phyloP scores from a whole-genome alignment of 148 eudicot genomes.

The Rhododendron vialii region DNA sequence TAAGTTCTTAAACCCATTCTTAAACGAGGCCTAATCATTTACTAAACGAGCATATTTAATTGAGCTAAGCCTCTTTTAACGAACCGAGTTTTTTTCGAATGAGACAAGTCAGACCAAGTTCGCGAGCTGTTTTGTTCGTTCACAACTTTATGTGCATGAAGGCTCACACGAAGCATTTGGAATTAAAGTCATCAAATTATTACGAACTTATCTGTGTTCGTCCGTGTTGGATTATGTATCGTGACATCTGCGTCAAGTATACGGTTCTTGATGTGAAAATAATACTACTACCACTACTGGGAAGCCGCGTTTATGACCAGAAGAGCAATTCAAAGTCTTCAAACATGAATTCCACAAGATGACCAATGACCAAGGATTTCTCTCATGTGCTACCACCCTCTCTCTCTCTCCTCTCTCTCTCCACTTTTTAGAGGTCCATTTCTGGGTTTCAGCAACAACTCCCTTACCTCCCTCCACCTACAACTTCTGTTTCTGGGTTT shows the following conservation, averaged over 20 bases:
- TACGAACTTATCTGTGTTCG: not conserved
- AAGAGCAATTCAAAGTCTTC: not conserved
- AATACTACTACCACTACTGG: not conserved
- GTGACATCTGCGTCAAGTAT: no score
- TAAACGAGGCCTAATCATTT: no score
- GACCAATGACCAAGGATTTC: not conserved
- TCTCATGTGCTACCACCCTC: not conserved
- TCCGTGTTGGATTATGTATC: not conserved
- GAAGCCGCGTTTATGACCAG: not conserved
- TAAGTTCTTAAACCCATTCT: no score
- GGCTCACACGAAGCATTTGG: not conserved
- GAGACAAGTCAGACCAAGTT: no score
- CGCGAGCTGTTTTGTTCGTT: accelerated
- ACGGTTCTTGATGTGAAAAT: not conserved
- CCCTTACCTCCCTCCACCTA: not conserved
- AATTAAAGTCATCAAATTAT: not conserved
- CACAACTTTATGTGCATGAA: not conserved
- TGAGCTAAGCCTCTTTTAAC: accelerated
- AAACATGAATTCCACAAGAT: not conserved
- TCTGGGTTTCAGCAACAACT: not conserved
- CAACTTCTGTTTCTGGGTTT: not conserved
- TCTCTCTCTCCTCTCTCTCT: not conserved
- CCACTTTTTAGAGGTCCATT: not conserved
- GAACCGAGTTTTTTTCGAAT: accelerated
- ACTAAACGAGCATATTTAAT: no score